phyloP scores from a whole-genome alignment of 306 rosid species.

The Prunus padus region DNA sequence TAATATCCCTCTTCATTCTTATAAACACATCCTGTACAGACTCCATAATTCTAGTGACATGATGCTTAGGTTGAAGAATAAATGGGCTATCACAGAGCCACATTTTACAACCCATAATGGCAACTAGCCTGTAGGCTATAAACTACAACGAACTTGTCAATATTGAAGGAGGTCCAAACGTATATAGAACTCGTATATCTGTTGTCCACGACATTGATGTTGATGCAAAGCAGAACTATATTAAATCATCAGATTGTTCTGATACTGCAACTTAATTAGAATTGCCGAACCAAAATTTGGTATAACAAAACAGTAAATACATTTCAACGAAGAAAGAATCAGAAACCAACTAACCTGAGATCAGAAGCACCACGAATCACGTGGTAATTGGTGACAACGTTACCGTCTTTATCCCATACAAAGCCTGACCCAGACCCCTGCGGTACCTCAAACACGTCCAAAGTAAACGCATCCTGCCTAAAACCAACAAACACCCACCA shows the following conservation, averaged over 20 bases:
- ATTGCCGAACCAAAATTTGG: background rate
- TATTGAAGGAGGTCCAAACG: background rate
- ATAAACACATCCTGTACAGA: background rate
- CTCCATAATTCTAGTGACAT: background rate
- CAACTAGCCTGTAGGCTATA: background rate
- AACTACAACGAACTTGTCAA: background rate
- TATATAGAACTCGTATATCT: background rate
- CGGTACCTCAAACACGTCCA: slow-evolving; percentile 95
- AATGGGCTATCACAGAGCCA: background rate
- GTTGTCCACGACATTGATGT: background rate
- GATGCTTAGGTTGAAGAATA: background rate
- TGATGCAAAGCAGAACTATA: background rate
- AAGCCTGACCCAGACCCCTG: slow-evolving; percentile 98
- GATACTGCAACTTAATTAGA: background rate
- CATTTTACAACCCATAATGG: background rate
- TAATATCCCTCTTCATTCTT: background rate
- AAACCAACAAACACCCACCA: slow-evolving; percentile 21
- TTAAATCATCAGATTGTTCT: background rate
- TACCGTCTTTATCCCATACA: slow-evolving; percentile 86
- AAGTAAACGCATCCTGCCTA: slow-evolving; percentile 96
- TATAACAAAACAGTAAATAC: background rate
- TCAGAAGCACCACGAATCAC: slow-evolving; percentile 99
- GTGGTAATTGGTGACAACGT: slow-evolving; percentile 91
- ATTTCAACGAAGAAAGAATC: background rate
- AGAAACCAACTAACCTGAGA: slow-evolving; percentile 59